Base-by-base conservation (phyloP, 306 rosid species). In the Hippophae rhamnoides region DNA sequence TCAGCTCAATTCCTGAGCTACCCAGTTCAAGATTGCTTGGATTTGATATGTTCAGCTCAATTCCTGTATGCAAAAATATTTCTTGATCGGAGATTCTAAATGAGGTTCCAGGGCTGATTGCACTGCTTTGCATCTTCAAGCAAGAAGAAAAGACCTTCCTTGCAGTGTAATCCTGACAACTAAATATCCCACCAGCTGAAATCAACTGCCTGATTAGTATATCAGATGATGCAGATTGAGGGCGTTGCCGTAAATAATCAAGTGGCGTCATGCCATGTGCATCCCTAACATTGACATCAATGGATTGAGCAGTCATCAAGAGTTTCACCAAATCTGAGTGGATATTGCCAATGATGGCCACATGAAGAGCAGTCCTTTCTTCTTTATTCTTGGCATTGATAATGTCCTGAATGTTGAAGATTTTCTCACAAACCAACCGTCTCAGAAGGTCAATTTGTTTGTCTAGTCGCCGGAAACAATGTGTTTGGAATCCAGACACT, bases 171-270 rank as follows among this genome's bases (percentile, higher is more conserved):
- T 82, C 88, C 69, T 78, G 77, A 67, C 80, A 72, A 60, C 93
- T 86, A 72, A 88, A 85, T 59, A 88, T 83, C 52, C 89, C 99
- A 7, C 99, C 99, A 3, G 96, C 99, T 10, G 96, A 92, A 60
- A 87, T 73, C 66, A 92, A 58, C 67, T 80, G 94, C 9, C 87
- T 80, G 3, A 88, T 92, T 5, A 92, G 82, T 41, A 84, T 67
- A 59, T 92, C 95, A 1, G 96, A 86, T 2, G 96, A 83, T 3
- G 86, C 79, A 7, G 95, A 85, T 13, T 57, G 74, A 0, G 95
- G 95, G 14, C 61, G 67, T 47, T 85, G 99, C 54, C 73, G 71
- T 13, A 92, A 93, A 72, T 84, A 86, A 74, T 92, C 99, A 44
- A 92, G 95, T 2, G 99, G 85, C 9, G 96, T 92, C 90, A 92